Conservation (phyloP, 2,329 filamentous ascomycete genomes). For the Zasmidium cellare region DNA sequence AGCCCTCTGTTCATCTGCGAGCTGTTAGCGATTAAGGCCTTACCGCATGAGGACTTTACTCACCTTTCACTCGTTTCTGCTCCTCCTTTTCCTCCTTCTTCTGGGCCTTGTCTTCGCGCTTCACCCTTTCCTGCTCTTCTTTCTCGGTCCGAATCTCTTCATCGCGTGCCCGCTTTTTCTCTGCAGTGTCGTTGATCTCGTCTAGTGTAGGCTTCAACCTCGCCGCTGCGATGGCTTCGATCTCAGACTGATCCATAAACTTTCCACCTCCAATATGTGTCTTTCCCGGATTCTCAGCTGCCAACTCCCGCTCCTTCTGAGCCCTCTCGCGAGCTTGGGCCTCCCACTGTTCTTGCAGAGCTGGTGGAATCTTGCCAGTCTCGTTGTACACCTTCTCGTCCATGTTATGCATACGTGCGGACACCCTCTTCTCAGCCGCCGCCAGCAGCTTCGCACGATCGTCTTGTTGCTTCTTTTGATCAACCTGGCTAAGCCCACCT, state of each 20-base stretch:
- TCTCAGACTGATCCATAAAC: conserved; percentile 73
- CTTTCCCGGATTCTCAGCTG: conserved; percentile 58
- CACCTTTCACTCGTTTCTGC: conserved; percentile 27
- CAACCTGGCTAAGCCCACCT: conserved; percentile 65
- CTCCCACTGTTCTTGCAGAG: conserved; percentile 75
- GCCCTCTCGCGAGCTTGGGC: conserved; percentile 70
- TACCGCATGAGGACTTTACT: neutral
- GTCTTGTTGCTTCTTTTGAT: conserved; percentile 69
- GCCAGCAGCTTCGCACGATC: conserved; percentile 76
- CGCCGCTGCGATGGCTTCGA: conserved; percentile 75
- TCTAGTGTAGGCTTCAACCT: conserved; percentile 81
- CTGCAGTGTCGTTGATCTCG: conserved; percentile 78
- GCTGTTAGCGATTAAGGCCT: conserved; percentile 10
- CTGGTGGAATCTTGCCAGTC: conserved; percentile 70
- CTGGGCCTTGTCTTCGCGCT: conserved; percentile 56
- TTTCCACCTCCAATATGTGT: conserved; percentile 77
- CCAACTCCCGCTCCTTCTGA: conserved; percentile 62
- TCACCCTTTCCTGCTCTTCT: conserved; percentile 63
- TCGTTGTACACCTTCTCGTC: conserved; percentile 77
- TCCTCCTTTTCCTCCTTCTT: conserved; percentile 47
- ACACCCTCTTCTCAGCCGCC: conserved; percentile 83
- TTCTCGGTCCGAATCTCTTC: conserved; percentile 63
- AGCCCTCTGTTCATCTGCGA: conserved; percentile 56
- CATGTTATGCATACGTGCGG: conserved; percentile 72
- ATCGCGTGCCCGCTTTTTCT: conserved; percentile 68